A percentile compares a stretch with the other conserved stretches of the same genome.
These are phyloP conservation scores for Solanum tarijense DNA, from an alignment of 257 asterid species.

Conservation along the genomic window DNA sequence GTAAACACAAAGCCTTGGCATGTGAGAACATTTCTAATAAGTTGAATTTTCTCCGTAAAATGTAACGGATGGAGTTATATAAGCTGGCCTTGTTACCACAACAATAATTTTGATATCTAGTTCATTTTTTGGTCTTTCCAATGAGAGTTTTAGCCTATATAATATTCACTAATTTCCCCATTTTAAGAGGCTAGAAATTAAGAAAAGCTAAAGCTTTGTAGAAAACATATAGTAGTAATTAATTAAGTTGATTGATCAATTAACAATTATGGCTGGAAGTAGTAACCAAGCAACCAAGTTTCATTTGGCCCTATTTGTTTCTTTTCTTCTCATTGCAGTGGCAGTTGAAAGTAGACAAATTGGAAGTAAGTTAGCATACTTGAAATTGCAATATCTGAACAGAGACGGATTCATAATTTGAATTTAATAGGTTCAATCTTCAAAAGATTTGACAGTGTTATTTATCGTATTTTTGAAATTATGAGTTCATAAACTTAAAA, in stretches of 20 bases:
- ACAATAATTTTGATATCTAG: background rate
- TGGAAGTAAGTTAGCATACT: background rate
- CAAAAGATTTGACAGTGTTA: background rate
- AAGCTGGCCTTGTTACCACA: background rate
- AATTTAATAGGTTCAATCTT: background rate
- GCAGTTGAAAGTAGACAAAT: background rate
- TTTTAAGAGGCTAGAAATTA: background rate
- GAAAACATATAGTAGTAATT: background rate
- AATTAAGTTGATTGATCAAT: background rate
- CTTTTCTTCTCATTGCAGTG: background rate
- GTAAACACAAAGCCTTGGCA: no score
- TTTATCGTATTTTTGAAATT: background rate
- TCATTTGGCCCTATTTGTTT: background rate
- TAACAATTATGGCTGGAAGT: background rate
- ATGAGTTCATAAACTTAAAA: background rate
- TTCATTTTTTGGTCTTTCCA: background rate
- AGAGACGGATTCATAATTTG: background rate
- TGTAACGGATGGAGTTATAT: background rate
- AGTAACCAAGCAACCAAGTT: background rate
- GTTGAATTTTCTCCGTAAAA: background rate
- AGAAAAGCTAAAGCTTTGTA: background rate
- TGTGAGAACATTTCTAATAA: background rate
- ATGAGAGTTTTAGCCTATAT: background rate
- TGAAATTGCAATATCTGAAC: background rate
- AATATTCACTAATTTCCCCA: background rate